Base-by-base conservation (phyloP, 345 rosid species). In the Rubroshorea leprosula region DNA sequence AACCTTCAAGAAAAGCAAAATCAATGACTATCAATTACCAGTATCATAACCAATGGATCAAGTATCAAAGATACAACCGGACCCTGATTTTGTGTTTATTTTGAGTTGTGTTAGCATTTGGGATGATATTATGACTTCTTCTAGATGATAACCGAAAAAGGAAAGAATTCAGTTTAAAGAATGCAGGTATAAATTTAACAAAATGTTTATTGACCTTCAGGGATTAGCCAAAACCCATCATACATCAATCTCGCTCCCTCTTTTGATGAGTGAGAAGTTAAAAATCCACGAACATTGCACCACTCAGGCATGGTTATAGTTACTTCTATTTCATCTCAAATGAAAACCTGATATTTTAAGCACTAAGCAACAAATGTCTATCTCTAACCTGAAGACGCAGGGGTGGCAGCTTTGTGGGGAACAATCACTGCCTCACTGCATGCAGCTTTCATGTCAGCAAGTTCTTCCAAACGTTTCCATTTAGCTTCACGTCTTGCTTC, bases 401-500 rank as follows among this genome's bases (percentile, higher is more conserved):
- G 48, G 26, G 51, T 7, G 16, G 20, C 44, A 5, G 51, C 39
- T 44, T 26, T 44, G 22, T 11, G 41, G 16, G 66, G 18, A 9
- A 14, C 23, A 1, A 39, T 7, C n/a, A 1, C 15, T 10, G 41
- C 22, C 24, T 44, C 46, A 14, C 44, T 58, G 43, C 62, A 68
- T 3, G 75, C 39, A 51, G 62, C 79, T 66, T 81, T 84, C 48
- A 71, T 73, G 27, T 87, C 76, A 46, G 83, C 85, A 21, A 83
- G 71, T 69, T 87, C 93, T 74, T 90, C 93, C 68, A 90, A 66
- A 62, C 62, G 79, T 59, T 68, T 87, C 95, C 87, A 84, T 24
- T 59, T 64, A 9, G 69, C 73, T 64, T 74, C 82, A 1, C 72
- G 72, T 67, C 58, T 72, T 35, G 45, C 56, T 64, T 65, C 71